These are phyloP conservation scores for Pinus taeda DNA, from an alignment of 75 land plant species.

Conservation along the genomic window DNA sequence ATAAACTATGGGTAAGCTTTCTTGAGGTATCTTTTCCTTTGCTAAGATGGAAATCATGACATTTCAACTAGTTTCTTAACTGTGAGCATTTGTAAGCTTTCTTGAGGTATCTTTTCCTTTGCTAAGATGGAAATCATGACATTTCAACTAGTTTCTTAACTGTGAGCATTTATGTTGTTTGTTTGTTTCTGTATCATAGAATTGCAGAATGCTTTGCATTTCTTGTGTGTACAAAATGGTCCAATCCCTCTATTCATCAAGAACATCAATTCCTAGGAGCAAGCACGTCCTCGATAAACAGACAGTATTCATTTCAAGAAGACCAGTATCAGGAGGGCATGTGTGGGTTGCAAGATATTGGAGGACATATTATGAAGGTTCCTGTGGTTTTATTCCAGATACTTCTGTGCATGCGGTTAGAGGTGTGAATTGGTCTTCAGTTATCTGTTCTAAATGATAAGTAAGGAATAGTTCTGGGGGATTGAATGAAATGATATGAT, in stretches of 20 bases:
- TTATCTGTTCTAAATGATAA: background rate
- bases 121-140: background rate
- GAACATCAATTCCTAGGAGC: conserved; percentile 25
- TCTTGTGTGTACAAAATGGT: conserved; percentile 96
- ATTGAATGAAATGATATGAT: background rate
- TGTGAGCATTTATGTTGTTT: background rate
- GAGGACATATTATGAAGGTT: conserved; percentile 90
- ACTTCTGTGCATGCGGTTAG: conserved; percentile 82
- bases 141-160: background rate
- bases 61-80: background rate
- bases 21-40: background rate
- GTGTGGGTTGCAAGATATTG: conserved; percentile 81
- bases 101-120: background rate
- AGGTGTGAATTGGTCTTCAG: conserved; percentile 46
- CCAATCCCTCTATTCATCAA: conserved; percentile 81
- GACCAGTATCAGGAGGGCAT: conserved; percentile 56
- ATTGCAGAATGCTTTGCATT: conserved; percentile 96
- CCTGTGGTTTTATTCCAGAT: conserved; percentile 76
- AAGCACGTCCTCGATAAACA: conserved; percentile 27
- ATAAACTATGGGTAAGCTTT: conserved; percentile 81
- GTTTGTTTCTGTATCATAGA: conserved; percentile 31
- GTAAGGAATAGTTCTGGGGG: background rate
- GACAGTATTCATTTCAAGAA: conserved; percentile 41
- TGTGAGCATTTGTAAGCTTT: conserved; percentile 28
- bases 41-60: background rate